These are phyloP conservation scores for Capronia epimyces DNA, from an alignment of 2,329 filamentous ascomycete species.

Conservation along the genomic window DNA sequence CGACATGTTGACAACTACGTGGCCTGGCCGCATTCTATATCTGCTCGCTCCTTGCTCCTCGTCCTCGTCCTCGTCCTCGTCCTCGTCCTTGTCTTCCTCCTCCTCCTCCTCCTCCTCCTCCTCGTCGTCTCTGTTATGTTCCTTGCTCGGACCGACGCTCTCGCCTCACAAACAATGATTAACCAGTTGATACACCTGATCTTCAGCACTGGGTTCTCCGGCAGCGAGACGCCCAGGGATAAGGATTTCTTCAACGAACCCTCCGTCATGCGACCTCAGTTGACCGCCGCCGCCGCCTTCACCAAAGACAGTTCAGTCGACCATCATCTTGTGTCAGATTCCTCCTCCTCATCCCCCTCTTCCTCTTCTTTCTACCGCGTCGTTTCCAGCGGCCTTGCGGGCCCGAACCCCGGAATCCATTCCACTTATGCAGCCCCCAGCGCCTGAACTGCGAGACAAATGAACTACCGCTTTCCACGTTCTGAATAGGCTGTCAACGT, in stretches of 20 bases:
- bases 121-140: too few relatives aligned
- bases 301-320: constrained; percentile 1
- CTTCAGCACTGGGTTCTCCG: constrained; percentile 14
- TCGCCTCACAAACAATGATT: constrained; percentile 11
- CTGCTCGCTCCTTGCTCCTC: too few relatives aligned
- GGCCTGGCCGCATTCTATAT: too few relatives aligned
- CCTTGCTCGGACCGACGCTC: too few relatives aligned
- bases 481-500: not conserved
- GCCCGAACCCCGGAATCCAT: constrained; percentile 1
- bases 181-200: constrained; percentile 17
- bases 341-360: constrained; percentile 1
- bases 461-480: not conserved
- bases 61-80: too few relatives aligned
- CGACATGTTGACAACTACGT: too few relatives aligned
- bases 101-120: too few relatives aligned
- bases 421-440: constrained; percentile 25
- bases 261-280: constrained; percentile 20
- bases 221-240: constrained; percentile 8
- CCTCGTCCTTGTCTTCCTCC: too few relatives aligned
- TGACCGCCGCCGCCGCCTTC: constrained; percentile 20
- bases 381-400: constrained; percentile 10
- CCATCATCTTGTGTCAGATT: not conserved
- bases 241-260: constrained; percentile 26
- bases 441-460: constrained; percentile 10
- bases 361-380: constrained; percentile 11